Base-by-base conservation (phyloP, 2,329 filamentous ascomycete species). In the Shiraia sp. region DNA sequence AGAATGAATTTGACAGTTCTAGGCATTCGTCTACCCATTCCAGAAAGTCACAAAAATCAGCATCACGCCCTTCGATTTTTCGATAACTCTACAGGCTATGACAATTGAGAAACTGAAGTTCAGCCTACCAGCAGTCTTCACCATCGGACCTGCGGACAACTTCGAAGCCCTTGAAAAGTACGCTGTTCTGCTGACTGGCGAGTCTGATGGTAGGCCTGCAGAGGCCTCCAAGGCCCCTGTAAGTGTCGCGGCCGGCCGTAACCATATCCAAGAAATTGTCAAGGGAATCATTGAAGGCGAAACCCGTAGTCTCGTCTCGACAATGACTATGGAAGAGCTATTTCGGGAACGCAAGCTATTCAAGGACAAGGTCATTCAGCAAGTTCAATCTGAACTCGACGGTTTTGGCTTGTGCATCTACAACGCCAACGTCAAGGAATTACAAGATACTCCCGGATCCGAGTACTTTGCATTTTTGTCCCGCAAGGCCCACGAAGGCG, bases 281-380 rank as follows among this genome's bases (percentile, higher is more conserved):
- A 92, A 90, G 69, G 89, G 88, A 46, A 90, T 95, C 66, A 93
- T 95, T 55, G 88, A 95, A 68, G 90, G 90, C 48, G 90, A 95
- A 69, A 91, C 87, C 1, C 81, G 90, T 44, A 86, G 89, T 5
- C 82, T 95, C 38, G 87, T 95, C 29, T 88, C 85, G 0, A 85
- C 82, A 55, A 92, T 95, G 87, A 91, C 88, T n/a, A 92, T 93
- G 87, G 88, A 92, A 65, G 88, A 93, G 69, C 87, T 95, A 45
- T 91, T 91, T 69, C 86, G 83, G 46, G 85, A 88, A 69, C 77
- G 87, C 24, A 84, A 88, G 54, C 75, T 86, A 30, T 90, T 90
- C 75, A 89, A 92, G 74, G 80, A 79, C 53, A 83, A 86, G 53
- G 77, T 81, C 53, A 73, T 75, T 38, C 62, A 72, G 37, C 70